Conservation (phyloP, 2,329 filamentous ascomycete species). For the Sclerotinia trifoliorum region DNA sequence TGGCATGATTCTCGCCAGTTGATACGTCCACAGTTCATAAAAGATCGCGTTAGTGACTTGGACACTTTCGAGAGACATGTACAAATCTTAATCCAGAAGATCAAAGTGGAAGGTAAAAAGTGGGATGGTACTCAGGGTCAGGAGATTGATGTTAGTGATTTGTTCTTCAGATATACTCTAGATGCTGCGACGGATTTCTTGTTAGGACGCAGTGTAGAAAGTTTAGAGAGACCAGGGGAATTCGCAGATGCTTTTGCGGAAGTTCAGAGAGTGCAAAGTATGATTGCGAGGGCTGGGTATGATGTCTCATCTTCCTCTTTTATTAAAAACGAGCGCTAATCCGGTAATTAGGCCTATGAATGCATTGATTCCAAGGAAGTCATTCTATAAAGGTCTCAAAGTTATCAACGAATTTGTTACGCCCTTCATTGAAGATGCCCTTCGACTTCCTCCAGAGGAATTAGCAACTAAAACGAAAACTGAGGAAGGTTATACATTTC, state of each 20-base stretch:
- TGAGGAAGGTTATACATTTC: conserved; percentile 75
- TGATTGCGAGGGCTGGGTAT: conserved; percentile 62
- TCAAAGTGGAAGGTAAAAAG: conserved; percentile 56
- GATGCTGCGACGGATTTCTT: conserved; percentile 87
- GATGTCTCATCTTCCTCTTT: conserved; percentile 27
- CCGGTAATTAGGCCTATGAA: conserved; percentile 54
- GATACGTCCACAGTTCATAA: conserved; percentile 82
- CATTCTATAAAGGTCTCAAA: conserved; percentile 63
- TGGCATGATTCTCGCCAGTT: conserved; percentile 83
- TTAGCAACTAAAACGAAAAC: conserved; percentile 71
- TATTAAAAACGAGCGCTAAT: conserved; percentile 2
- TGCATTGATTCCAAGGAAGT: conserved; percentile 58
- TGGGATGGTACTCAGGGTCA: conserved; percentile 52
- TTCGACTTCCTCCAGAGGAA: conserved; percentile 68
- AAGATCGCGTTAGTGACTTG: conserved; percentile 78
- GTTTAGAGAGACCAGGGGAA: conserved; percentile 53
- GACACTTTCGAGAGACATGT: conserved; percentile 79
- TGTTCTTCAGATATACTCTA: conserved; percentile 83
- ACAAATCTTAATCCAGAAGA: conserved; percentile 66
- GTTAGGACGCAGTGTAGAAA: conserved; percentile 71
- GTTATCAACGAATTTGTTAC: conserved; percentile 75
- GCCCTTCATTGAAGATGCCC: conserved; percentile 71
- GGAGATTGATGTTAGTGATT: conserved; percentile 67
- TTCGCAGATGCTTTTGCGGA: conserved; percentile 83
- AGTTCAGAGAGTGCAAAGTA: conserved; percentile 71